Conservation (phyloP, 2,329 filamentous ascomycete species). For the Triangularia setosa region DNA sequence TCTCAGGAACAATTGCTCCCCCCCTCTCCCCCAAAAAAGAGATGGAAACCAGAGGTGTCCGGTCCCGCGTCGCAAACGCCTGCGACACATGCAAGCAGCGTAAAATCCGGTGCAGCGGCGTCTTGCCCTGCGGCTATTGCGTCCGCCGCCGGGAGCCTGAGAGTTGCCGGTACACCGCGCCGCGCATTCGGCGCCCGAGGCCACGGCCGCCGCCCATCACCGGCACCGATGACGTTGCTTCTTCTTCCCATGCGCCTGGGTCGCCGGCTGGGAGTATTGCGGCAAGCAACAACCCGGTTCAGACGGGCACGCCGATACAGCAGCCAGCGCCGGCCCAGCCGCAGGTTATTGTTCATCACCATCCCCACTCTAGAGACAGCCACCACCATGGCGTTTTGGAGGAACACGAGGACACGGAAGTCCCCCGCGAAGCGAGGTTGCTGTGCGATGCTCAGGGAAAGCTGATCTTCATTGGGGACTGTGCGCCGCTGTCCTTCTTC, state of each 20-base stretch:
- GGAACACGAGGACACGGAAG: constrained; percentile 47
- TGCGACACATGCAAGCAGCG: constrained; percentile 53
- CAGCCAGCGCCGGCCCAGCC: neutral
- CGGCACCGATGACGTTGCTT: neutral
- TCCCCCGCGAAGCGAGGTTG: constrained; percentile 50
- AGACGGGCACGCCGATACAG: neutral
- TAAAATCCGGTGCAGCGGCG: constrained; percentile 54
- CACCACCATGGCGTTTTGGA: constrained; percentile 1
- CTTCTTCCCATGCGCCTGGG: neutral
- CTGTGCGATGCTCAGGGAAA: constrained; percentile 51
- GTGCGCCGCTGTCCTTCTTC: constrained; percentile 53
- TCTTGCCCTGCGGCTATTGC: constrained; percentile 51
- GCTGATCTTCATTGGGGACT: constrained; percentile 54
- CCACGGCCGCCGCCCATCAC: constrained; percentile 4
- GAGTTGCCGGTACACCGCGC: constrained; percentile 46
- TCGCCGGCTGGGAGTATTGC: neutral
- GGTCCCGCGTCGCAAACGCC: constrained; percentile 46
- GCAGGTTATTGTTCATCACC: neutral
- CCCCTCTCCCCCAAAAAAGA: neutral
- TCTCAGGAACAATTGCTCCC: too few relatives aligned
- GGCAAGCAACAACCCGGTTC: neutral
- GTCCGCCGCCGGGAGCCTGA: constrained; percentile 40
- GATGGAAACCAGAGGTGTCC: constrained; percentile 21
- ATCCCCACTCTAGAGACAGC: too few relatives aligned
- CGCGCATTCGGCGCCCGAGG: constrained; percentile 34